phyloP scores from a whole-genome alignment of 257 asterid genomes.

The Handroanthus guayacan region DNA sequence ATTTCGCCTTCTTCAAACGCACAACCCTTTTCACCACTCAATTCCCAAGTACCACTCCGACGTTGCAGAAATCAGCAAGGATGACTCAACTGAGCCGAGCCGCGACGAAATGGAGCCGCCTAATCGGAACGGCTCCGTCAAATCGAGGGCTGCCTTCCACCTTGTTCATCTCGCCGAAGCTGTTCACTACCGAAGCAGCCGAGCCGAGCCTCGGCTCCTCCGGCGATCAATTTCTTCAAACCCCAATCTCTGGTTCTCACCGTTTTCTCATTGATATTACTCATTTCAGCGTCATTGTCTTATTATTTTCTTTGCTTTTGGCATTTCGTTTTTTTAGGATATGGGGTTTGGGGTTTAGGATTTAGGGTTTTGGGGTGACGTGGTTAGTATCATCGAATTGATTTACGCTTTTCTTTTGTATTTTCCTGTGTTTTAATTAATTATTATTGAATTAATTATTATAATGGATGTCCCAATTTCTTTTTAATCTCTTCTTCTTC shows the following conservation, averaged over 20 bases:
- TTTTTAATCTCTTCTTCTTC: too few relatives aligned
- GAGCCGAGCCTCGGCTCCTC: constrained; percentile 41
- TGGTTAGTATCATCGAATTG: not conserved
- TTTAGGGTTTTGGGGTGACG: constrained; percentile 31
- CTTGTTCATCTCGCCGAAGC: constrained; percentile 37
- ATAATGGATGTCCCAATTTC: not conserved
- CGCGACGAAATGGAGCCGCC: constrained; percentile 47
- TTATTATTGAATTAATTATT: constrained; percentile 2
- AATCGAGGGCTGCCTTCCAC: constrained; percentile 30
- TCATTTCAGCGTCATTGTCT: not conserved
- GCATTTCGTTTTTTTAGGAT: not conserved
- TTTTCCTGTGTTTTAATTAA: not conserved
- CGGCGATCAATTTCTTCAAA: constrained; percentile 38
- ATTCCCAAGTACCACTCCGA: constrained; percentile 21
- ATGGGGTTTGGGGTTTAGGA: constrained; percentile 3
- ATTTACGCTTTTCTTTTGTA: not conserved
- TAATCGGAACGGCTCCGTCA: constrained; percentile 33
- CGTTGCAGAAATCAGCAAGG: constrained; percentile 8
- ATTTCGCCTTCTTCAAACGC: not conserved
- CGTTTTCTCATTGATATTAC: not conserved
- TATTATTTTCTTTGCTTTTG: not conserved
- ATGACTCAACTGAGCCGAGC: constrained; percentile 56
- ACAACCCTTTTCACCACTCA: constrained; percentile 1
- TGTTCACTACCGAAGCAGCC: constrained; percentile 56
- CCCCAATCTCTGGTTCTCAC: constrained; percentile 49